Evolutionary conservation across 192 early-diverging fungal species (phyloP).

Genomic region (Geranomyces michiganensis): DNA sequence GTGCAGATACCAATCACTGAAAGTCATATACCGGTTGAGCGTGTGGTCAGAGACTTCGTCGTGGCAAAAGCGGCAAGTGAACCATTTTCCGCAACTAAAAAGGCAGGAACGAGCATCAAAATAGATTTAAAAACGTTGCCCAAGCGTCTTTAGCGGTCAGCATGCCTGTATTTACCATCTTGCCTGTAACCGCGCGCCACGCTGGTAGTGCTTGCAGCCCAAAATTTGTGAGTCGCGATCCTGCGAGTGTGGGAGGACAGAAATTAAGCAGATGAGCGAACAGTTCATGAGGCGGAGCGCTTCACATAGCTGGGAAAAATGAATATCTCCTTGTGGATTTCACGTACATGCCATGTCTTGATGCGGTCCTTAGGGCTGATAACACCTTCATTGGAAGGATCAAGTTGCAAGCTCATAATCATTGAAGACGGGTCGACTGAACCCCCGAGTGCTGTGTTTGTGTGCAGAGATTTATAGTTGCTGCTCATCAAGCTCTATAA

Average conservation of each 20-base stretch:
- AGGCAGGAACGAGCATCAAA: background rate
- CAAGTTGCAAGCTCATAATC: background rate
- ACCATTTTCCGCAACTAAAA: constrained; percentile 77
- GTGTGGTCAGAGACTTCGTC: constrained; percentile 68
- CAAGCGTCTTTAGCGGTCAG: too few relatives aligned
- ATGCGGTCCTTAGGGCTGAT: constrained; percentile 11
- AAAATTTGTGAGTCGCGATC: constrained; percentile 54
- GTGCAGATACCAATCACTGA: too few relatives aligned
- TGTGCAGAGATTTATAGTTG: constrained; percentile 10
- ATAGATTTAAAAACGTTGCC: too few relatives aligned
- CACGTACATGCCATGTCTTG: constrained; percentile 11
- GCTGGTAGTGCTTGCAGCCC: constrained; percentile 82
- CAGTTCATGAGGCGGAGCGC: too few relatives aligned
- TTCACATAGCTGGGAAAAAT: too few relatives aligned
- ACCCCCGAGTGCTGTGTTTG: constrained; percentile 1
- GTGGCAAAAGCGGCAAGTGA: constrained; percentile 80
- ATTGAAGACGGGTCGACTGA: background rate
- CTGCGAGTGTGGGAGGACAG: too few relatives aligned
- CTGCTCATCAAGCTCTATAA: constrained; percentile 35
- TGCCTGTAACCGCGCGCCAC: constrained; percentile 75
- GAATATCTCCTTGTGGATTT: too few relatives aligned
- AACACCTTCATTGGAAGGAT: background rate
- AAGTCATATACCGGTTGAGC: constrained; percentile 12
- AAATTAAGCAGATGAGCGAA: too few relatives aligned
- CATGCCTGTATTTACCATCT: too few relatives aligned